phyloP scores from a whole-genome alignment of 768 basidiomycete species.

The Mycena chlorophos region DNA sequence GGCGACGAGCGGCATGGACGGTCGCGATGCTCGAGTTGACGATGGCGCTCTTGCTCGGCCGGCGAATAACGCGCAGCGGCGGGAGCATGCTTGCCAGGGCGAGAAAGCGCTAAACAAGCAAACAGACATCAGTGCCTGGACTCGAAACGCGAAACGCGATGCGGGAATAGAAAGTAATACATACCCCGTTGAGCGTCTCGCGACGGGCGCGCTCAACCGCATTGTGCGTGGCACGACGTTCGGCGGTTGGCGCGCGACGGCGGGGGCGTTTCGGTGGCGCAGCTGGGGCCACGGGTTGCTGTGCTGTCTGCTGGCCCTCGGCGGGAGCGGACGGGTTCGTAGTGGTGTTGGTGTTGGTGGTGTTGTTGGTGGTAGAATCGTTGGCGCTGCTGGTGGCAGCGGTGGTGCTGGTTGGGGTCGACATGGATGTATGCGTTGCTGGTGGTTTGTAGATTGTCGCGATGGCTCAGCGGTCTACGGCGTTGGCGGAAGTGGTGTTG shows the following conservation, averaged over 20 bases:
- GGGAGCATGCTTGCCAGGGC: conserved; percentile 68
- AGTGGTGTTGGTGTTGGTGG: conserved; percentile 17
- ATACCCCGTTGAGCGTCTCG: conserved; percentile 92
- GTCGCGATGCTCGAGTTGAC: conserved; percentile 74
- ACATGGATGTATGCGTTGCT: conserved; percentile 11
- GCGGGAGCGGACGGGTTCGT: conserved; percentile 22
- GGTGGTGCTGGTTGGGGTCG: conserved; percentile 15
- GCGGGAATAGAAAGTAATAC: conserved; percentile 81
- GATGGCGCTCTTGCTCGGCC: conserved; percentile 76
- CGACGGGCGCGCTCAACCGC: conserved; percentile 93
- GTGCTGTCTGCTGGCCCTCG: background rate
- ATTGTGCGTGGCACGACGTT: conserved; percentile 94
- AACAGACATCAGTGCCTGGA: background rate
- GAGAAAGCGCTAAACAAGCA: background rate
- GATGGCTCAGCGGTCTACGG: conserved; percentile 42
- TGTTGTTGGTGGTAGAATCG: conserved; percentile 8
- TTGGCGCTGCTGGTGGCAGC: conserved; percentile 13
- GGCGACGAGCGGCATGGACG: conserved; percentile 57
- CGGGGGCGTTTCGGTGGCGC: conserved; percentile 64
- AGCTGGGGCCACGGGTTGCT: conserved; percentile 3
- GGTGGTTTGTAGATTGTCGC: conserved; percentile 23
- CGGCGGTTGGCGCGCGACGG: conserved; percentile 92
- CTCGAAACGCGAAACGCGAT: background rate
- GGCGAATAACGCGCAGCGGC: conserved; percentile 62
- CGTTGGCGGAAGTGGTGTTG: conserved; percentile 16